Conservation (phyloP, 176 grass and related monocot genomes). For the Coix lacrymajobi region DNA sequence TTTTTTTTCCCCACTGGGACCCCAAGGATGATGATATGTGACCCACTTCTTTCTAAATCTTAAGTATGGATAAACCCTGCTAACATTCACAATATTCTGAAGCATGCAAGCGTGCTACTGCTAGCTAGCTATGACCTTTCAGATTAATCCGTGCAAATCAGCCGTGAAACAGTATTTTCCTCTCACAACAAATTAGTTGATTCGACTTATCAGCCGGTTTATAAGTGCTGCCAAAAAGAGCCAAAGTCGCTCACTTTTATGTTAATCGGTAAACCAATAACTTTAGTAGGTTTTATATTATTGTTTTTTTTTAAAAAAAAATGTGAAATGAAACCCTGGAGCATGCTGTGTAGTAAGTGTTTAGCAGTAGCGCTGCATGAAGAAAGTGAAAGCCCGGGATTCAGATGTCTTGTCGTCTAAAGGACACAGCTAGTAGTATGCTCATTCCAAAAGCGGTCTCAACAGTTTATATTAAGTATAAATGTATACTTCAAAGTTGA, state of each 20-base stretch:
- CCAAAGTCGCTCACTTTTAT: background rate
- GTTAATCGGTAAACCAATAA: background rate
- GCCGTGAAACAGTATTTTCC: too few species aligned
- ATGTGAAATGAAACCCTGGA: background rate
- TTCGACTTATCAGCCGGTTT: too few species aligned
- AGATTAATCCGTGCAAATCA: too few species aligned
- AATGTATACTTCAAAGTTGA: background rate
- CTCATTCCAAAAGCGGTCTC: background rate
- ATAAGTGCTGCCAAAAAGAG: too few species aligned
- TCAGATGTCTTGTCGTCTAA: background rate
- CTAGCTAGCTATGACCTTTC: background rate
- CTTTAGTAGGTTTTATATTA: background rate
- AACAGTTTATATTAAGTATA: background rate
- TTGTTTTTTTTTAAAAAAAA: background rate
- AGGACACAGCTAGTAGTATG: background rate
- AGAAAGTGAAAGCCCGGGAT: constrained; percentile 24
- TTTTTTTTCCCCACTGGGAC: constrained; percentile 3
- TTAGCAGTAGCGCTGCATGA: background rate
- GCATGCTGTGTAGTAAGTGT: background rate
- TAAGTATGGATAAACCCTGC: constrained; percentile 3
- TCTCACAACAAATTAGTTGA: too few species aligned
- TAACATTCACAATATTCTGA: background rate
- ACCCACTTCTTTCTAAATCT: background rate
- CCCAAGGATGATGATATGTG: background rate
- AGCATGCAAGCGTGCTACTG: background rate